Conservation (phyloP, 768 basidiomycete genomes). For the Lyophyllum shimeji region DNA sequence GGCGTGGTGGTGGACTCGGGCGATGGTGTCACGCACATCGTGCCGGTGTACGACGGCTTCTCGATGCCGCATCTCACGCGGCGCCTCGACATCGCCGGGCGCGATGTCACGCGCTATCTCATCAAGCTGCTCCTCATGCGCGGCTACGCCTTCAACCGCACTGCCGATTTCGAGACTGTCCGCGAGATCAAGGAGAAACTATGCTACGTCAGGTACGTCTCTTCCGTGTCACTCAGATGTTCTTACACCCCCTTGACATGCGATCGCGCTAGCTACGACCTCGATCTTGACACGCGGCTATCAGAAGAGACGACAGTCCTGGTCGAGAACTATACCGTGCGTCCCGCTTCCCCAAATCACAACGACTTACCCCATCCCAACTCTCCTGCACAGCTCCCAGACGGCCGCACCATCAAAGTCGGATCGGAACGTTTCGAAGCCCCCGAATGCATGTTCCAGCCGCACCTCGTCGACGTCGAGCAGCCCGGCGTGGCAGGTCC, state of each 20-base stretch:
- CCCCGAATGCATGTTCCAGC: conserved; percentile 99
- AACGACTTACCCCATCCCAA: background rate
- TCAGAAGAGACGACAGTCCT: conserved; percentile 95
- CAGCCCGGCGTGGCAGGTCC: conserved; percentile 93
- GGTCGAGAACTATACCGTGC: conserved; percentile 93
- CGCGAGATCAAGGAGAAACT: conserved; percentile 98
- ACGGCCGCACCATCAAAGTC: conserved; percentile 95
- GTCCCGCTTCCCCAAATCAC: conserved; percentile 16
- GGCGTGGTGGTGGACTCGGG: conserved; percentile 99
- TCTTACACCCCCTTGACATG: no score
- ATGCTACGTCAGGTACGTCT: conserved; percentile 88
- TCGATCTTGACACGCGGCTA: conserved; percentile 91
- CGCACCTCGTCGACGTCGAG: conserved; percentile 94
- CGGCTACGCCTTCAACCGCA: conserved; percentile 99
- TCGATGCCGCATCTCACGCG: conserved; percentile 93
- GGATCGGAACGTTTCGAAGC: conserved; percentile 98
- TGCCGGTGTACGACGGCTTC: conserved; percentile 97
- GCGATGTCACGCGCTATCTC: conserved; percentile 97
- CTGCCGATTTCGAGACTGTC: conserved; percentile 99
- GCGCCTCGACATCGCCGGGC: conserved; percentile 94
- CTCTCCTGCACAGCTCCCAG: conserved; percentile 65
- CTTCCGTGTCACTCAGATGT: background rate
- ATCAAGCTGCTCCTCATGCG: conserved; percentile 99
- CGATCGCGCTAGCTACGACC: conserved; percentile 71
- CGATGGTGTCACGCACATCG: conserved; percentile 98